Conservation (phyloP, 1,284 basidiomycete species). For the Ceratobasidium theobromae region DNA sequence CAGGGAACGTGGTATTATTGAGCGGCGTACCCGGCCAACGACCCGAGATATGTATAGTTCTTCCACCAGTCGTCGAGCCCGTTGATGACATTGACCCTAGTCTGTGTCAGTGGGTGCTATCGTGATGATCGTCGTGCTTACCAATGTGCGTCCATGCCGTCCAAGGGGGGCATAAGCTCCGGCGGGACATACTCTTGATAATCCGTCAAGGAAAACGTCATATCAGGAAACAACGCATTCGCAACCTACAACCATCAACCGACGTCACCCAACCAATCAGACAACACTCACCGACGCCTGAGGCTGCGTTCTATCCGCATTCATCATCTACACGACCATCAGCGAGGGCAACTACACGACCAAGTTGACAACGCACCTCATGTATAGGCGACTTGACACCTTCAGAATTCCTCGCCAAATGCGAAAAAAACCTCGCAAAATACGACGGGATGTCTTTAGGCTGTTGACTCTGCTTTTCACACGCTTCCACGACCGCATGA, state of each 20-base stretch:
- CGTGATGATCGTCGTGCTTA: not conserved
- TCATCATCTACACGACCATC: not conserved
- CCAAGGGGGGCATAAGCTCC: slow-evolving; percentile 26
- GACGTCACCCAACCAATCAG: not conserved
- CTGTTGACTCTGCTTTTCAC: slow-evolving; percentile 3
- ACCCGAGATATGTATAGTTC: slow-evolving; percentile 28
- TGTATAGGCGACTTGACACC: slow-evolving; percentile 1
- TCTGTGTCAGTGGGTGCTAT: not conserved
- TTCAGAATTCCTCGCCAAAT: slow-evolving; percentile 16
- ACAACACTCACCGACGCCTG: not conserved
- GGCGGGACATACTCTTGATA: slow-evolving; percentile 20
- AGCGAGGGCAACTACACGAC: not conserved
- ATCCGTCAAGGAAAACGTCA: slow-evolving; percentile 4
- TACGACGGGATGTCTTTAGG: slow-evolving; percentile 23
- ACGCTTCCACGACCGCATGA: slow-evolving; percentile 7
- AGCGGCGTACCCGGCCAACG: slow-evolving; percentile 9
- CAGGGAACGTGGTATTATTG: not conserved
- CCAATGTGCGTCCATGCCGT: slow-evolving; percentile 31
- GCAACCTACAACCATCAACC: too few species aligned
- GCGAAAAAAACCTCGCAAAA: slow-evolving; percentile 24
- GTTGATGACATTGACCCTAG: slow-evolving; percentile 22
- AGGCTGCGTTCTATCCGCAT: not conserved
- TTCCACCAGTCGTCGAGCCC: slow-evolving; percentile 31
- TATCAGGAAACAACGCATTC: slow-evolving; percentile 20
- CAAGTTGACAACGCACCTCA: not conserved